Evolutionary conservation across 2,329 filamentous ascomycete species (phyloP), one percentile per base, ranked within the genome.

Genomic region (Mariannaea sp.): DNA sequence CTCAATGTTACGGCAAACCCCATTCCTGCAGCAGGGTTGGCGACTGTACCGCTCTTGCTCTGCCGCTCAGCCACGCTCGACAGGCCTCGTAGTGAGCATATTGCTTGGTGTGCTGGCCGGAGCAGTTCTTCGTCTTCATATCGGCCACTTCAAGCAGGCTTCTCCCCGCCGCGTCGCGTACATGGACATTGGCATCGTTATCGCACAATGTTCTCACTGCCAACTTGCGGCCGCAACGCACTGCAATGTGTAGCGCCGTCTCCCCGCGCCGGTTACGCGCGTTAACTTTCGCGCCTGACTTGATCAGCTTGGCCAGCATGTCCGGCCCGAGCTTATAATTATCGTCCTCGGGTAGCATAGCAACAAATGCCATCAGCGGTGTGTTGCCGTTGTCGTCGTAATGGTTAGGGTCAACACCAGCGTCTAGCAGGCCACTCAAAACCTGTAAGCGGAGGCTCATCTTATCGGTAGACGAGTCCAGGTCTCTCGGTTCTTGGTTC

Each of bases 351-450:
- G 76, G 73, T 1, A 80, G 72, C 43, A 81, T 72, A 0, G 74
- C 71, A 9, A 78, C 75, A 59, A 84, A 84, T 0, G 77, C 72
- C 76, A 83, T 83, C 12, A 85, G 73, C 1, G 80, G 79, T 0
- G 82, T 83, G 61, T 77, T 75, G 30, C 82, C 82, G 14, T 69
- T 57, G 3, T 63, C 64, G 66, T 83, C 79, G 65, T 82, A 80
- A 49, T 82, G 79, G 59, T 83, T 81, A 4, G 75, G 71, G 49
- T 81, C 75, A 9, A 81, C 76, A 1, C 70, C 65, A 1, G 70
- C 67, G 1, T 49, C 9, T 1, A 80, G 62, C 1, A 80, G 66
- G 2, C 54, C 57, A 4, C 48, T 35, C 6, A 71, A 58, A 5
- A 69, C 49, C 3, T 41, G 19, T 3, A 64, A 53, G 4, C 73